Conservation (phyloP, 1,284 basidiomycete genomes). For the Trametes polyzona region DNA sequence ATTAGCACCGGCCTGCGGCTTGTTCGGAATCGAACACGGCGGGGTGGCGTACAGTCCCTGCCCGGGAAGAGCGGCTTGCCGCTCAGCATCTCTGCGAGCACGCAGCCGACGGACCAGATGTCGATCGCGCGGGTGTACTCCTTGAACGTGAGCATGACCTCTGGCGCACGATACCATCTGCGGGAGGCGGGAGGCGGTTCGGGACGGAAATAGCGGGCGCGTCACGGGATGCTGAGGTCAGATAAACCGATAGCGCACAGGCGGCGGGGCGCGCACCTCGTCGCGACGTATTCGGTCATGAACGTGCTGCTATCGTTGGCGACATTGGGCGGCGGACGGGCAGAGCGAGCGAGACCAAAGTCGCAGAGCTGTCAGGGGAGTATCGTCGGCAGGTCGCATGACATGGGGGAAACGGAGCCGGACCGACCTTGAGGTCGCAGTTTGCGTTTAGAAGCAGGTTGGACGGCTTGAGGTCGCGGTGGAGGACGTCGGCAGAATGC, state of each 20-base stretch:
- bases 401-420: constrained; percentile 82
- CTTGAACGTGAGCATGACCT: constrained; percentile 96
- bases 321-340: constrained; percentile 78
- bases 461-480: constrained; percentile 91
- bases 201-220: constrained; percentile 11
- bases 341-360: constrained; percentile 89
- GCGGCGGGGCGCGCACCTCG: constrained; percentile 50
- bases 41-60: constrained; percentile 61
- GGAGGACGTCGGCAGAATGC: constrained; percentile 88
- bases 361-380: constrained; percentile 72
- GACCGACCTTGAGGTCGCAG: constrained; percentile 86
- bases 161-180: constrained; percentile 93
- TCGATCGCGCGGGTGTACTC: constrained; percentile 94
- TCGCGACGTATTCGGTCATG: constrained; percentile 95
- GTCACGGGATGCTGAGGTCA: neutral
- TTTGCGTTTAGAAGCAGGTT: constrained; percentile 93
- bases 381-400: constrained; percentile 54
- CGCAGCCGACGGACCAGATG: constrained; percentile 93
- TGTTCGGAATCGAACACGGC: neutral
- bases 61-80: constrained; percentile 92
- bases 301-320: constrained; percentile 86
- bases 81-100: constrained; percentile 92
- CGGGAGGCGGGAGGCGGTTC: neutral
- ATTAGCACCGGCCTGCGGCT: constrained; percentile 4
- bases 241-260: constrained; percentile 1